These are phyloP conservation scores for Annulohypoxylon truncatum DNA, from an alignment of 2,329 filamentous ascomycete species.

Conservation along the genomic window DNA sequence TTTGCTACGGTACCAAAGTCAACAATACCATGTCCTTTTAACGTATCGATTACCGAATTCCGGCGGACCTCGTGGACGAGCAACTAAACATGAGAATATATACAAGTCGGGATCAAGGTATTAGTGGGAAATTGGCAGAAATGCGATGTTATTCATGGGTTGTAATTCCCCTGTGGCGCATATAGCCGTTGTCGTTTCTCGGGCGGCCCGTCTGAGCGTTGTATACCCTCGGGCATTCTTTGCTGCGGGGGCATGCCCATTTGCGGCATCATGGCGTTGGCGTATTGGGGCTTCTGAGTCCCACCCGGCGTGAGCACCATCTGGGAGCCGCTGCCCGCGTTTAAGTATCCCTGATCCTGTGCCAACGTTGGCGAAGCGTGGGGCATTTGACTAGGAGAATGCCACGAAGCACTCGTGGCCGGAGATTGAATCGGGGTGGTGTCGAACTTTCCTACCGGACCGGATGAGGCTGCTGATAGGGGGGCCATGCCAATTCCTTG, in stretches of 20 bases:
- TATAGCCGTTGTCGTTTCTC: slow-evolving; percentile 67
- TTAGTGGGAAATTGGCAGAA: slow-evolving; percentile 3
- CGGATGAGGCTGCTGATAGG: slow-evolving; percentile 48
- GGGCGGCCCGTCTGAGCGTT: slow-evolving; percentile 55
- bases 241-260: slow-evolving; percentile 49
- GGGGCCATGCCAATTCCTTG: slow-evolving; percentile 51
- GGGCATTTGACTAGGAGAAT: slow-evolving; percentile 64
- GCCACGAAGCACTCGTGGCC: slow-evolving; percentile 60
- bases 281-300: slow-evolving; percentile 52
- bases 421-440: slow-evolving; percentile 68
- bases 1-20: slow-evolving; percentile 21
- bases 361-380: slow-evolving; percentile 63
- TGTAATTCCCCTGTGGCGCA: slow-evolving; percentile 56
- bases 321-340: slow-evolving; percentile 54
- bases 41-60: slow-evolving; percentile 22
- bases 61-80: slow-evolving; percentile 1
- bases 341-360: slow-evolving; percentile 58
- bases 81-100: slow-evolving; percentile 41
- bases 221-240: slow-evolving; percentile 50
- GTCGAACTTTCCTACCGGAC: slow-evolving; percentile 61
- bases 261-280: slow-evolving; percentile 55
- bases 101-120: slow-evolving; percentile 43
- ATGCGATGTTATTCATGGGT: slow-evolving; percentile 45
- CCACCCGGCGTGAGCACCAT: slow-evolving; percentile 56
- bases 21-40: slow-evolving; percentile 9